Percentiles rank a stretch among this genome's conserved stretches.
Conservation (phyloP, 2,329 filamentous ascomycete genomes). For the Diplodia intermedia region DNA sequence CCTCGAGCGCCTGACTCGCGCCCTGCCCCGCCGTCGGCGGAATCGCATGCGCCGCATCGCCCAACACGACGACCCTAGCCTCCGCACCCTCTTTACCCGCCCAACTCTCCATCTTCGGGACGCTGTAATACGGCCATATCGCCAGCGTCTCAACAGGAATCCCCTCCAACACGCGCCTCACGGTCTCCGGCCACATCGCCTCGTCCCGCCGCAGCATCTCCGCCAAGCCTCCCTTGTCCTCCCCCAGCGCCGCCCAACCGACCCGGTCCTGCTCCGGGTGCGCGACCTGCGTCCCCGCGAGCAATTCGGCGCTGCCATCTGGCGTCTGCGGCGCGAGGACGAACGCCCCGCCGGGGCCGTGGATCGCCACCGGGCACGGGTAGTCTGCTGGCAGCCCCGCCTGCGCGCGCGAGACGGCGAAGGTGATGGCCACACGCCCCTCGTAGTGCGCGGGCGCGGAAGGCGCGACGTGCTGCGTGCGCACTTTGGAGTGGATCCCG, state of each 20-base stretch:
- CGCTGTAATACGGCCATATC: slow-evolving; percentile 39
- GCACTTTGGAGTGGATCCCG: slow-evolving; percentile 65
- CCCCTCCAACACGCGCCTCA: slow-evolving; percentile 35
- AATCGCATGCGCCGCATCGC: slow-evolving; percentile 39
- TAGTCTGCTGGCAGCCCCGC: slow-evolving; percentile 32
- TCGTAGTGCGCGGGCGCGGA: slow-evolving; percentile 59
- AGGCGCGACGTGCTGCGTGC: slow-evolving; percentile 56
- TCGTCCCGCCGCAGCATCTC: slow-evolving; percentile 27
- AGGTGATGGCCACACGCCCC: slow-evolving; percentile 54
- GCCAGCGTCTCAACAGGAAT: slow-evolving; percentile 34
- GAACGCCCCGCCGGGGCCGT: slow-evolving; percentile 47
- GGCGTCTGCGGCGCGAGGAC: slow-evolving; percentile 49
- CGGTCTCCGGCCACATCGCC: slow-evolving; percentile 34
- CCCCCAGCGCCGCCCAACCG: slow-evolving; percentile 42
- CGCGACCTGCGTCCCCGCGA: slow-evolving; percentile 48
- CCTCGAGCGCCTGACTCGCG: slow-evolving; percentile 70
- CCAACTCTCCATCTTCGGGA: slow-evolving; percentile 37
- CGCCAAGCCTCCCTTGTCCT: slow-evolving; percentile 40
- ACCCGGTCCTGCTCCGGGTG: slow-evolving; percentile 43
- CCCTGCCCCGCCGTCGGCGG: slow-evolving; percentile 45
- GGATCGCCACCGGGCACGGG: slow-evolving; percentile 44
- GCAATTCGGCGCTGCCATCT: slow-evolving; percentile 42
- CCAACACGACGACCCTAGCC: slow-evolving; percentile 36
- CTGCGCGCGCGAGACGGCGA: slow-evolving; percentile 36
- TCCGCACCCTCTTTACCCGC: slow-evolving; percentile 7